phyloP scores from a whole-genome alignment of 306 rosid genomes.

The Sindora glabra region DNA sequence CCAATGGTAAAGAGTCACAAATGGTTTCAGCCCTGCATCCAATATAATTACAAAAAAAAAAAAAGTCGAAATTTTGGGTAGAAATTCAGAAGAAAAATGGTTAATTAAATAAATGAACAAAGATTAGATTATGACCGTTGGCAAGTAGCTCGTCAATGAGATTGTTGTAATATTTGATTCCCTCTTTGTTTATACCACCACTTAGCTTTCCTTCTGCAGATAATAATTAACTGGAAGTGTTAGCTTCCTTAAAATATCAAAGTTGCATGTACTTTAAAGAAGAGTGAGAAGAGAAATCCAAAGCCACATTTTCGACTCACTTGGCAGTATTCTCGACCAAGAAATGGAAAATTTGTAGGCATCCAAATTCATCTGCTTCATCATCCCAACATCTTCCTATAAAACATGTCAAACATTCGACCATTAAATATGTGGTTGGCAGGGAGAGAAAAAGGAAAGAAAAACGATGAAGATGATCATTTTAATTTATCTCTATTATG shows the following conservation, averaged over 20 bases:
- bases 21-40: slow-evolving; percentile 34
- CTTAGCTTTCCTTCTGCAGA: slow-evolving; percentile 42
- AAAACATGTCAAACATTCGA: too few species aligned
- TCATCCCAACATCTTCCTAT: slow-evolving; percentile 54
- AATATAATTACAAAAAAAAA: background rate
- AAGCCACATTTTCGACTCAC: slow-evolving; percentile 23
- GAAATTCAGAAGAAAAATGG: too few species aligned
- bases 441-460: too few species aligned
- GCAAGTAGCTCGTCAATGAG: slow-evolving; percentile 43
- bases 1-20: slow-evolving; percentile 59
- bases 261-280: too few species aligned
- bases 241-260: background rate
- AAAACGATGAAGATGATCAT: too few species aligned
- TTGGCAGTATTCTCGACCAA: slow-evolving; percentile 65
- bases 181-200: slow-evolving; percentile 50
- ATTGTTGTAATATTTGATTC: slow-evolving; percentile 47
- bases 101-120: background rate
- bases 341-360: slow-evolving; percentile 65
- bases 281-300: background rate
- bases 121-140: slow-evolving; percentile 27
- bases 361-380: slow-evolving; percentile 51
- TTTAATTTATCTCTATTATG: too few species aligned
- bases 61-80: too few species aligned
- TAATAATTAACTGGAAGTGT: background rate
- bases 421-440: too few species aligned